Percentiles rank a stretch among this genome's conserved stretches.
These are phyloP conservation scores for Chrysanthemum makinoi DNA, from an alignment of 129 eudicot genomes.

Conservation along the genomic window DNA sequence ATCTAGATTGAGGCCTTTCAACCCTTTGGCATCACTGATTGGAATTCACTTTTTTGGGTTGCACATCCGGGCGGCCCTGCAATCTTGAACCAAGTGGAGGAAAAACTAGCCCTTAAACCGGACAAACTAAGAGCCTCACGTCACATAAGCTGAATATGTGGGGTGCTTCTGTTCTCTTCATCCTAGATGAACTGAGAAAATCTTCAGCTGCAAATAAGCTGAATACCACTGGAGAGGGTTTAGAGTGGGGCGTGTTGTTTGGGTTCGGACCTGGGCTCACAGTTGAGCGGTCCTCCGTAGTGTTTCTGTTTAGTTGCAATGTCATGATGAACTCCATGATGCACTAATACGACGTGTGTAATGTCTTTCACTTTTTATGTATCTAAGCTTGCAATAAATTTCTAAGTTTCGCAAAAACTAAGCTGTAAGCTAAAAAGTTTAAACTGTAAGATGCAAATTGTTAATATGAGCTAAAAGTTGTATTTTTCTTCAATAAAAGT, in stretches of 20 bases:
- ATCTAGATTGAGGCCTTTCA: constrained; percentile 30
- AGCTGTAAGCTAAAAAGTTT: no score
- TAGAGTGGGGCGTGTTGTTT: constrained; percentile 18
- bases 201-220: constrained; percentile 17
- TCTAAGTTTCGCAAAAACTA: no score
- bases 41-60: constrained; percentile 49
- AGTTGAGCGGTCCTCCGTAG: constrained; percentile 14
- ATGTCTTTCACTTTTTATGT: no score
- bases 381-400: no score
- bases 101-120: constrained; percentile 22
- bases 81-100: constrained; percentile 38
- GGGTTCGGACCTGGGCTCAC: constrained; percentile 23
- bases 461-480: no score
- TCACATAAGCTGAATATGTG: neutral
- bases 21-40: constrained; percentile 37
- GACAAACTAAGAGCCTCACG: no score
- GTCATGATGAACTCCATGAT: no score
- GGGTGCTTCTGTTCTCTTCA: constrained; percentile 38
- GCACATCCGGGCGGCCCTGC: constrained; percentile 51
- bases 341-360: no score
- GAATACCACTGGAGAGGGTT: constrained; percentile 23
- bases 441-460: no score
- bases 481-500: no score
- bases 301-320: no score
- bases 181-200: constrained; percentile 41